phyloP scores from a whole-genome alignment of 768 basidiomycete species.

The Mycena epipterygia region DNA sequence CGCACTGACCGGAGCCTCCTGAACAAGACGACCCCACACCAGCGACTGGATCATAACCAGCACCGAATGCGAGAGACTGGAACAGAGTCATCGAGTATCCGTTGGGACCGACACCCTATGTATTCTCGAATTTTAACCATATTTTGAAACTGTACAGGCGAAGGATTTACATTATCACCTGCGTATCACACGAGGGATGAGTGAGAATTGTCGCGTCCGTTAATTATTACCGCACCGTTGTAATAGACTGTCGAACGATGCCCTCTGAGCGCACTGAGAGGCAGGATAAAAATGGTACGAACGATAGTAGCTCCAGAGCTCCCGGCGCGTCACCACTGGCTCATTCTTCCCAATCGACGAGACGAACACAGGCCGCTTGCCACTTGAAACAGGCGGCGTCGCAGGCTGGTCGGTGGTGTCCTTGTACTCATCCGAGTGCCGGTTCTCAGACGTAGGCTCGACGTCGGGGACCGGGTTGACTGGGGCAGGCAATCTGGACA shows the following conservation, averaged over 20 bases:
- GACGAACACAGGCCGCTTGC: slow-evolving; percentile 49
- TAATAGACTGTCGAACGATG: slow-evolving; percentile 39
- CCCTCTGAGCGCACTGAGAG: neutral
- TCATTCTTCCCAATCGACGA: slow-evolving; percentile 63
- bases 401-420: slow-evolving; percentile 23
- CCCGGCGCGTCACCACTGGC: slow-evolving; percentile 77
- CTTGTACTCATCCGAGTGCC: slow-evolving; percentile 31
- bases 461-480: slow-evolving; percentile 36
- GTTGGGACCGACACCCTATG: slow-evolving; percentile 76
- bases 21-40: slow-evolving; percentile 81
- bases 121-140: neutral
- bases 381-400: slow-evolving; percentile 22
- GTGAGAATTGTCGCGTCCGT: no score
- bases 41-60: slow-evolving; percentile 80
- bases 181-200: no score
- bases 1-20: slow-evolving; percentile 77
- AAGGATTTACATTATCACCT: no score
- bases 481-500: slow-evolving; percentile 45
- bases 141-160: no score
- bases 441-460: slow-evolving; percentile 17
- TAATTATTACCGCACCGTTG: no score
- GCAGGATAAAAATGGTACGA: slow-evolving; percentile 40
- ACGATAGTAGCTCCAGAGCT: slow-evolving; percentile 89
- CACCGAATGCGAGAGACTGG: slow-evolving; percentile 76
- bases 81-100: slow-evolving; percentile 82